These are phyloP conservation scores for Chalaropsis ovoidea DNA, from an alignment of 2,329 filamentous ascomycete genomes.

Conservation along the genomic window DNA sequence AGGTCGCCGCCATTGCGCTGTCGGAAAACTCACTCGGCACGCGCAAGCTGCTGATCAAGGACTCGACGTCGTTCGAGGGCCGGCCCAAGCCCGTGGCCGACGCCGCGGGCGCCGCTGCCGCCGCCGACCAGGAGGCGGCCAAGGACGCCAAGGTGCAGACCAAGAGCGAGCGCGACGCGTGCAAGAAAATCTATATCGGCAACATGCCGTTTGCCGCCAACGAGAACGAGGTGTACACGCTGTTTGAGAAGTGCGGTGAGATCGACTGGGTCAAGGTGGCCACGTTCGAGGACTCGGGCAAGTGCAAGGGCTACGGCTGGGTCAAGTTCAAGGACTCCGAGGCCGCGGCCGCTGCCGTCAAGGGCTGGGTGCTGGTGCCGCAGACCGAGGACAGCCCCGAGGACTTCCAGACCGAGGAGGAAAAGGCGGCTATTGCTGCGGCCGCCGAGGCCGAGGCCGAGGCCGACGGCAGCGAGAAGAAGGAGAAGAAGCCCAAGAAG, in stretches of 20 bases:
- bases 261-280: constrained; percentile 79
- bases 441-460: constrained; percentile 39
- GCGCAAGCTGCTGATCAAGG: constrained; percentile 83
- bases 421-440: constrained; percentile 33
- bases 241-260: constrained; percentile 77
- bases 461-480: constrained; percentile 35
- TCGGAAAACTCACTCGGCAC: constrained; percentile 73
- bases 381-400: constrained; percentile 54
- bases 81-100: constrained; percentile 43
- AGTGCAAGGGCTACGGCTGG: constrained; percentile 97
- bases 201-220: constrained; percentile 76
- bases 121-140: constrained; percentile 27
- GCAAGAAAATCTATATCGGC: constrained; percentile 80
- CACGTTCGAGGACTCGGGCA: constrained; percentile 91
- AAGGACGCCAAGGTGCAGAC: constrained; percentile 31
- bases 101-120: constrained; percentile 28
- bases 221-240: constrained; percentile 66
- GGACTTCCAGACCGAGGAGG: constrained; percentile 42
- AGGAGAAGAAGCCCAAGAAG: constrained; percentile 37
- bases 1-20: constrained; percentile 68
- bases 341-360: constrained; percentile 58
- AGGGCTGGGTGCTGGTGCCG: constrained; percentile 66
- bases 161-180: constrained; percentile 46
- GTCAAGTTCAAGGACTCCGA: constrained; percentile 76
- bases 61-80: constrained; percentile 82